Evolutionary conservation across 495 filamentous ascomycete genomes (phyloP).

Genomic region (Mytilinidion resinicola): DNA sequence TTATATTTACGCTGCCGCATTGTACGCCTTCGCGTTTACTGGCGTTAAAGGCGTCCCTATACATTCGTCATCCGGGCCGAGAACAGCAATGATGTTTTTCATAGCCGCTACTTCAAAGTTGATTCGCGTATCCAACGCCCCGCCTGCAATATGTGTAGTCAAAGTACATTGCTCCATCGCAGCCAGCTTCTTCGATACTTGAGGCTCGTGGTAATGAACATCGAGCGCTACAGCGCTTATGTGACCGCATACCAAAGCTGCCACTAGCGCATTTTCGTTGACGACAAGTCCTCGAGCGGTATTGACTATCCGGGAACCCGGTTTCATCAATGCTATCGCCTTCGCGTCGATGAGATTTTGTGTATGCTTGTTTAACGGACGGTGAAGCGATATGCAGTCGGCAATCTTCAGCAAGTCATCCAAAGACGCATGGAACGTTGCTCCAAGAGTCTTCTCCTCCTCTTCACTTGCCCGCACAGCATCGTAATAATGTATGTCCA

Average conservation of each 20-base stretch:
- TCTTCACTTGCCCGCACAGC: slow-evolving; percentile 48
- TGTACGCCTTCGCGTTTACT: slow-evolving; percentile 43
- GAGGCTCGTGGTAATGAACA: slow-evolving; percentile 56
- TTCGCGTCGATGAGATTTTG: slow-evolving; percentile 47
- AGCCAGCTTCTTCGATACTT: slow-evolving; percentile 40
- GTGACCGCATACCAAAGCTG: slow-evolving; percentile 50
- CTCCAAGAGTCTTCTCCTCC: slow-evolving; percentile 41
- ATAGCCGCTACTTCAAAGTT: slow-evolving; percentile 63
- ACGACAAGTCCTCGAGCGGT: slow-evolving; percentile 60
- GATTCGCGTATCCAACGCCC: slow-evolving; percentile 58
- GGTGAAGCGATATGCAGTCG: slow-evolving; percentile 61
- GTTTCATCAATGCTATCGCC: slow-evolving; percentile 44
- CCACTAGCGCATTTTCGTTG: slow-evolving; percentile 59
- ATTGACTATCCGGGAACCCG: slow-evolving; percentile 57
- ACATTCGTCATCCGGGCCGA: slow-evolving; percentile 24
- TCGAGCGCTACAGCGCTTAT: slow-evolving; percentile 55
- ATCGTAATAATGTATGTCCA: slow-evolving; percentile 62
- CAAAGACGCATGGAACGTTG: slow-evolving; percentile 46
- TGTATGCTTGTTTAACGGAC: slow-evolving; percentile 47
- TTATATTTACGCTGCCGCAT: no score
- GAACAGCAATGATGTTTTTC: slow-evolving; percentile 59
- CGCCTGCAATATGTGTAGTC: slow-evolving; percentile 61
- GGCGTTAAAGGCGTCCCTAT: slow-evolving; percentile 53
- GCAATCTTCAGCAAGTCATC: slow-evolving; percentile 45
- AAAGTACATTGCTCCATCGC: slow-evolving; percentile 48